Evolutionary conservation across 2,329 filamentous ascomycete genomes (phyloP).

Genomic region (Arthroderma sp.): DNA sequence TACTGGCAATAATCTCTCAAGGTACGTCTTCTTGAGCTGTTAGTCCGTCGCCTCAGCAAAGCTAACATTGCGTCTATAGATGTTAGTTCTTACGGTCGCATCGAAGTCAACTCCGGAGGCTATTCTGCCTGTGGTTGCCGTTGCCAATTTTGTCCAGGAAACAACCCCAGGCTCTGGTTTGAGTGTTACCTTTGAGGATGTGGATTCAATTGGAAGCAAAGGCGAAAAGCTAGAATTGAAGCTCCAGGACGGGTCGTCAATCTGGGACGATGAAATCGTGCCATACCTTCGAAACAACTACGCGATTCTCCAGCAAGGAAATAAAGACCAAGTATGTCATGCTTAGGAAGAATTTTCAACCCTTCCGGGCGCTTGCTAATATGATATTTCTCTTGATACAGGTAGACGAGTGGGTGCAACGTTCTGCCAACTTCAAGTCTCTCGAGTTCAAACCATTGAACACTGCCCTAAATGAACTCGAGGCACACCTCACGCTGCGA

Average conservation of each 20-base stretch:
- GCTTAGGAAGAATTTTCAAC: neutral
- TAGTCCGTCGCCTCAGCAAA: too few species aligned
- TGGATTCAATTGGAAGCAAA: conserved; percentile 10
- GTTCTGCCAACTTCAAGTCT: conserved; percentile 8
- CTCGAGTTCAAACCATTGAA: conserved; percentile 13
- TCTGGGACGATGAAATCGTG: conserved; percentile 12
- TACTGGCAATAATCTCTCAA: too few species aligned
- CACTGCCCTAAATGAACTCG: conserved; percentile 13
- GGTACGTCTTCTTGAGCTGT: too few species aligned
- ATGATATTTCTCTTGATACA: conserved; percentile 1
- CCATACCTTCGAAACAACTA: conserved; percentile 10
- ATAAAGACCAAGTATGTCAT: conserved; percentile 10
- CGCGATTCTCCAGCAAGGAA: conserved; percentile 7
- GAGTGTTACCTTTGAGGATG: conserved; percentile 9
- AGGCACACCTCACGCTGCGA: conserved; percentile 13
- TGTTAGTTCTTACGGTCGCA: conserved; percentile 11
- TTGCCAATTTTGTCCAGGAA: conserved; percentile 10
- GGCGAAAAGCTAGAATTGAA: conserved; percentile 10
- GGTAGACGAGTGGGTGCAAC: conserved; percentile 13
- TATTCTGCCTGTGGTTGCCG: conserved; percentile 10
- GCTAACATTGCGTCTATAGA: conserved; percentile 4
- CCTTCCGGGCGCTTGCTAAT: neutral
- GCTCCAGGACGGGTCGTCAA: conserved; percentile 5
- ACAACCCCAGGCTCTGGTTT: conserved; percentile 7
- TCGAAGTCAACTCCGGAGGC: conserved; percentile 10